Base-by-base conservation (phyloP, 192 early-diverging fungal species). In the Podila horticola region DNA sequence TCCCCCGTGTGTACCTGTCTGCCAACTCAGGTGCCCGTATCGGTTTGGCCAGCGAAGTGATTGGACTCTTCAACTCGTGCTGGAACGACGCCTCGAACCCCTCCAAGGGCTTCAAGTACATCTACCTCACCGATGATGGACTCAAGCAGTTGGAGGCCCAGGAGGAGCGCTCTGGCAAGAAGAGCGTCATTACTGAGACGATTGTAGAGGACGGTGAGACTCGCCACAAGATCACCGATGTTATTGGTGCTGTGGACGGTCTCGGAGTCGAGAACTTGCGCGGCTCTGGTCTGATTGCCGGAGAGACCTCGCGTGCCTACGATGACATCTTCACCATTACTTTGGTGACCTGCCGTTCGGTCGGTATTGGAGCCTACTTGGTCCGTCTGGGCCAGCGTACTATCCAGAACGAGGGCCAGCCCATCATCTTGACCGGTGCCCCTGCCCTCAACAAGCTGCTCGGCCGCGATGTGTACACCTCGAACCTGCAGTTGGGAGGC, bases 21-120 rank as follows among this genome's bases (percentile, higher is more conserved):
- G 98, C 98, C 48, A 99, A 99, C 92, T 98, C 97, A 58, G 98
- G 98, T 68, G 98, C 98, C 10, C 92, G 98, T 64, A 99, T 99
- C 71, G 98, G 97, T 31, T 90, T 99, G 33, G 98, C 98, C 26
- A 94, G 94, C 68, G 98, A 99, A 86, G 87, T 98, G 17, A 91
- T 92, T 51, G 87, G 89, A 59, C 87, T 92, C 66, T 97, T 98
- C 91, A 95, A 90, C 55, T 89, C 93, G 57, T 92, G 93, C 55
- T 99, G 96, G 96, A 89, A 93, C 74, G 94, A 98, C 66, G 67
- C 81, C 31, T 73, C 74, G 22, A 92, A 97, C 83, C 96, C 96
- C 1, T 73, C 84, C 67, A 93, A 94, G 82, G 97, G 97, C 15
- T 94, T 97, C 83, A 91, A 97, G 73, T 99, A 98, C 79, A 85